Evolutionary conservation across 2,329 filamentous ascomycete genomes (phyloP).

Genomic region (Aspergillus unguis): DNA sequence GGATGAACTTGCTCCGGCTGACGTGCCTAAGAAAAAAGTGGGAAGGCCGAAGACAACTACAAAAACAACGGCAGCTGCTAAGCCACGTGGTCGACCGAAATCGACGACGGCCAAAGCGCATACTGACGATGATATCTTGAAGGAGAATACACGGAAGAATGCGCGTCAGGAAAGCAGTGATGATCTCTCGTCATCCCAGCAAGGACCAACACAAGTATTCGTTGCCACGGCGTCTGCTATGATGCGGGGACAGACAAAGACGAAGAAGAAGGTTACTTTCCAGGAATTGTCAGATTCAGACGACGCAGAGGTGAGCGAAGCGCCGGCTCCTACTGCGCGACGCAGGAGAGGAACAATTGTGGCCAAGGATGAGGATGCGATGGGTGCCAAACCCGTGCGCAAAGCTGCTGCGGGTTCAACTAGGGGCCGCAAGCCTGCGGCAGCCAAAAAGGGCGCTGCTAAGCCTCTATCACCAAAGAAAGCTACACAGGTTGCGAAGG

Average conservation of each 20-base stretch:
- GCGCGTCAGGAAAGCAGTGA: slow-evolving; percentile 5
- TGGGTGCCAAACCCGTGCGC: slow-evolving; percentile 47
- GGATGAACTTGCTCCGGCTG: slow-evolving; percentile 24
- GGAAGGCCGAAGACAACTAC: slow-evolving; percentile 17
- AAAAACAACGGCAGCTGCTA: slow-evolving; percentile 18
- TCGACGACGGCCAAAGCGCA: slow-evolving; percentile 19
- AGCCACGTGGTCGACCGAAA: slow-evolving; percentile 32
- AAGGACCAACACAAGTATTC: slow-evolving; percentile 22
- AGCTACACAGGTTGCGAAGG: slow-evolving; percentile 45
- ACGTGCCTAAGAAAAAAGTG: slow-evolving; percentile 22
- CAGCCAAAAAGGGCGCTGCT: slow-evolving; percentile 27
- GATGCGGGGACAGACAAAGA: slow-evolving; percentile 29
- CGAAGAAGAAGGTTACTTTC: slow-evolving; percentile 48
- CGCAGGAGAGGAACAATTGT: slow-evolving; percentile 25
- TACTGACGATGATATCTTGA: slow-evolving; percentile 11
- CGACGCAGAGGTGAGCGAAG: slow-evolving; percentile 37
- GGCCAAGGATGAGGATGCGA: slow-evolving; percentile 32
- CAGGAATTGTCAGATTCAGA: slow-evolving; percentile 42
- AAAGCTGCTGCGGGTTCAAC: slow-evolving; percentile 32
- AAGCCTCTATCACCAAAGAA: slow-evolving; percentile 50
- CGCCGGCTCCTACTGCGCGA: slow-evolving; percentile 20
- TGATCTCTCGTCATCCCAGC: slow-evolving; percentile 12
- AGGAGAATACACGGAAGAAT: slow-evolving; percentile 17
- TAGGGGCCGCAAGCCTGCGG: slow-evolving; percentile 33
- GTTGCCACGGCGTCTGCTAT: slow-evolving; percentile 30